Base-by-base conservation (phyloP, 129 eudicot genomes). In the Tagetes patula region DNA sequence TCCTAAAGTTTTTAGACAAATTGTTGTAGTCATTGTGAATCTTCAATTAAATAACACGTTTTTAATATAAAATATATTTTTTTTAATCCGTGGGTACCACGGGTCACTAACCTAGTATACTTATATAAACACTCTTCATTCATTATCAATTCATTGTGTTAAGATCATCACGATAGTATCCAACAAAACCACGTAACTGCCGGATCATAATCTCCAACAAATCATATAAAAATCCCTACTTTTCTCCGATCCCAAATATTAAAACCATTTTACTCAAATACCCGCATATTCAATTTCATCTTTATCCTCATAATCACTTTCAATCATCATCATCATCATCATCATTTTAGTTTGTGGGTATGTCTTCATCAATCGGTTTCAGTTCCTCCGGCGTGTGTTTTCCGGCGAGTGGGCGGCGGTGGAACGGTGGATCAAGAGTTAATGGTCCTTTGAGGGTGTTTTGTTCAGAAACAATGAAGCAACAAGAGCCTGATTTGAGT, bases 401-500 rank as follows among this genome's bases (percentile, higher is more conserved):
- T 32, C 92, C 88, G 72, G 64, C 77, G 56, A 31, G 66, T 12
- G 65, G 77, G 74, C 84, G 77, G 49, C 68, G 79, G 4, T 62
- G 84, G 63, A 75, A n/a, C 40, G 71, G 77, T 38, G 85, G 59
- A 64, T 39, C 58, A 36, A 84, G 80, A 38, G 79, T 84, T 7
- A 78, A 85, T 47, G 63, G 79, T 73, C 27, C 27, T 20, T 83
- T 90, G 11, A 86, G 81, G 81, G 70, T 90, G 7, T 32, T 59
- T 64, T 89, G 87, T 56, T 78, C 82, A 1, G 76, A 55, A 4
- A 38, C 64, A 4, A 38, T 59, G 13, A 69, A 67, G 20, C 75
- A 69, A 43, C 43, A 65, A 43, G 96, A 86, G 68, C 99, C 99
- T 8, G 99, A 95, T 83, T 89, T 95, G 12, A 95, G 91, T 36